Evolutionary conservation across 768 basidiomycete genomes (phyloP).

Genomic region (Psilocybe cyanescens): DNA sequence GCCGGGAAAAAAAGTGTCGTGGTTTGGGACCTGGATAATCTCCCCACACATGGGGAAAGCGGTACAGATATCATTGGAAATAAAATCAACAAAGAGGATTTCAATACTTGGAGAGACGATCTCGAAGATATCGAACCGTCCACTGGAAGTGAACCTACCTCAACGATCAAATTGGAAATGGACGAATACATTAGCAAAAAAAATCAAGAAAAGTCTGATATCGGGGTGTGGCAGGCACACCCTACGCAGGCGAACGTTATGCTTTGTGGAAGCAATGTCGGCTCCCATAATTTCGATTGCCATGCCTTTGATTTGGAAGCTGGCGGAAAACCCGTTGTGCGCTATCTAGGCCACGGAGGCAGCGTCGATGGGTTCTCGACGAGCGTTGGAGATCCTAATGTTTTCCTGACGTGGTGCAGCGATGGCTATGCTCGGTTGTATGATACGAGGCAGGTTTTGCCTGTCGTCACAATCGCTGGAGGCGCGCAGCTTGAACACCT

Average conservation of each 20-base stretch:
- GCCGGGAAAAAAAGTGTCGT: slow-evolving; percentile 35
- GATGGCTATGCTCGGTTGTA: slow-evolving; percentile 45
- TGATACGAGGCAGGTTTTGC: slow-evolving; percentile 39
- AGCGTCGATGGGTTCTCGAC: slow-evolving; percentile 34
- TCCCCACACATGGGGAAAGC: slow-evolving; percentile 32
- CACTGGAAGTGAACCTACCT: slow-evolving; percentile 21
- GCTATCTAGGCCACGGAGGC: slow-evolving; percentile 44
- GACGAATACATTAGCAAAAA: not conserved
- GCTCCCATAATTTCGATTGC: slow-evolving; percentile 17
- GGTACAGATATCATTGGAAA: slow-evolving; percentile 26
- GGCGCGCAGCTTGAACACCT: slow-evolving; percentile 17
- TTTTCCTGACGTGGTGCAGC: slow-evolving; percentile 37
- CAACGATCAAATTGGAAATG: slow-evolving; percentile 12
- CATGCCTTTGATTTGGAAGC: slow-evolving; percentile 36
- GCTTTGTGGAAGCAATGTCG: slow-evolving; percentile 13
- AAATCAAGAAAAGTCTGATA: slow-evolving; percentile 16
- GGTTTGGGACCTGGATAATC: slow-evolving; percentile 39
- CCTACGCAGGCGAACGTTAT: slow-evolving; percentile 23
- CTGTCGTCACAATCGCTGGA: slow-evolving; percentile 35
- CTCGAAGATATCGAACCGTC: slow-evolving; percentile 33
- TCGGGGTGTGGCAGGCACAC: slow-evolving; percentile 27
- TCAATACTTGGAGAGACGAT: slow-evolving; percentile 24
- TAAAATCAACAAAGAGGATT: slow-evolving; percentile 13
- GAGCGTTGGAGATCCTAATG: slow-evolving; percentile 34
- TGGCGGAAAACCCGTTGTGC: slow-evolving; percentile 31